Evolutionary conservation across 2,329 filamentous ascomycete genomes (phyloP).

Genomic region (Aspergillus quadricinctus): DNA sequence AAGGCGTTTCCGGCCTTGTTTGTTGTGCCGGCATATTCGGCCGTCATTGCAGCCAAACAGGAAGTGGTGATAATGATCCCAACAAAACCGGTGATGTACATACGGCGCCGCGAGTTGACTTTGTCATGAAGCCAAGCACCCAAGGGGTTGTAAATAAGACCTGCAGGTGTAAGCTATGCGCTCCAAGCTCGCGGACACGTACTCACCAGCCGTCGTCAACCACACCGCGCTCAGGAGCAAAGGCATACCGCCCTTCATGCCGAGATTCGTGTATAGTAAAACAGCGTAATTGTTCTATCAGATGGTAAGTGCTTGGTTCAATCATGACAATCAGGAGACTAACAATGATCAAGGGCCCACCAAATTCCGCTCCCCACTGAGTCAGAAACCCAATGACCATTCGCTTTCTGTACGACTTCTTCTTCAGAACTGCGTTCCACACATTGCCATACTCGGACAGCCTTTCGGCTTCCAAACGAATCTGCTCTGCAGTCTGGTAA

Average conservation of each 20-base stretch:
- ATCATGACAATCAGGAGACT: conserved; percentile 16
- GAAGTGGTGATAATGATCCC: conserved; percentile 40
- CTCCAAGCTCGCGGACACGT: background rate
- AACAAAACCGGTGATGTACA: conserved; percentile 41
- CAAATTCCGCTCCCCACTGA: conserved; percentile 52
- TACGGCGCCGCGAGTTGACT: conserved; percentile 36
- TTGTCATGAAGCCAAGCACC: conserved; percentile 35
- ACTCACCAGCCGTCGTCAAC: conserved; percentile 43
- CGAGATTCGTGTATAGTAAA: conserved; percentile 42
- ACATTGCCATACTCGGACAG: conserved; percentile 38
- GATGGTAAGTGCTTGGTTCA: background rate
- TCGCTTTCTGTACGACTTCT: conserved; percentile 47
- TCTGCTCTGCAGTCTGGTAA: conserved; percentile 46
- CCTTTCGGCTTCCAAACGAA: conserved; percentile 41
- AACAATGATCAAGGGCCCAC: conserved; percentile 50
- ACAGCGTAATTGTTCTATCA: conserved; percentile 46
- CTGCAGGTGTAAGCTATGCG: conserved; percentile 21
- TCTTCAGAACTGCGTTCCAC: conserved; percentile 45
- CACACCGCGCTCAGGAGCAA: conserved; percentile 43
- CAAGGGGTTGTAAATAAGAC: conserved; percentile 37
- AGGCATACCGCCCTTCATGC: conserved; percentile 41
- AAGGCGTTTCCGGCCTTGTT: conserved; percentile 40
- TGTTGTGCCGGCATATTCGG: conserved; percentile 35
- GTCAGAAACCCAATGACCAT: conserved; percentile 52
- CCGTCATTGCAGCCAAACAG: conserved; percentile 37